Conservation (phyloP, 2,329 filamentous ascomycete genomes). For the Aspergillus neoniger region DNA sequence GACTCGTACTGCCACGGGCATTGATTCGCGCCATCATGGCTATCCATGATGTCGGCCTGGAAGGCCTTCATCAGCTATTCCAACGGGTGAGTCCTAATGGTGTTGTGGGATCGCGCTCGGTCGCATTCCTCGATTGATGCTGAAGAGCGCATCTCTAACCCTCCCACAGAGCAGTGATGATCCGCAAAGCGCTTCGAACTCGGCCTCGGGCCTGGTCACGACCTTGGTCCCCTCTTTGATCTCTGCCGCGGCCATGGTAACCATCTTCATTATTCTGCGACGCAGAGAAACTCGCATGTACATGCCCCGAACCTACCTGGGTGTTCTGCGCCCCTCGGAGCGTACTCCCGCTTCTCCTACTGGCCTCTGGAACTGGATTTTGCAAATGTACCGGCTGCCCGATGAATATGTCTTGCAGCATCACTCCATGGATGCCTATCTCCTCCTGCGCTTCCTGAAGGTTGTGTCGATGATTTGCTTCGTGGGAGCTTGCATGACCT, state of each 20-base stretch:
- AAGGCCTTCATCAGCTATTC: slow-evolving; percentile 22
- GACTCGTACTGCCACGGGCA: not conserved
- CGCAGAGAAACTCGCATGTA: slow-evolving; percentile 53
- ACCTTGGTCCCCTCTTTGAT: slow-evolving; percentile 52
- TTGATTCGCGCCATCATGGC: slow-evolving; percentile 17
- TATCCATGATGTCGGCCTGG: slow-evolving; percentile 18
- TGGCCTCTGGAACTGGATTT: slow-evolving; percentile 69
- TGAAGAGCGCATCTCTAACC: slow-evolving; percentile 6
- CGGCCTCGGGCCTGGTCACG: slow-evolving; percentile 50
- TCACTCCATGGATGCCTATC: slow-evolving; percentile 87
- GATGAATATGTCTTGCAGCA: slow-evolving; percentile 85
- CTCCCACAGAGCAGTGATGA: slow-evolving; percentile 10
- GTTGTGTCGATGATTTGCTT: slow-evolving; percentile 77
- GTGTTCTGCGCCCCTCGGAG: slow-evolving; percentile 54
- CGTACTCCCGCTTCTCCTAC: slow-evolving; percentile 61
- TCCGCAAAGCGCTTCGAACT: slow-evolving; percentile 31
- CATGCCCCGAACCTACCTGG: slow-evolving; percentile 58
- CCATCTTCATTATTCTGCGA: slow-evolving; percentile 55
- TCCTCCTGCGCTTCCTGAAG: slow-evolving; percentile 86
- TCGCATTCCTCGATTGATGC: not conserved
- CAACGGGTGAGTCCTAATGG: slow-evolving; percentile 21
- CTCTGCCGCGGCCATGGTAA: slow-evolving; percentile 47
- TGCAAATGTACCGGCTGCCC: slow-evolving; percentile 63
- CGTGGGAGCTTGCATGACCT: slow-evolving; percentile 79
- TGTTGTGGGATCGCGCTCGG: not conserved